Evolutionary conservation across 2,329 filamentous ascomycete genomes (phyloP).

Genomic region (Trichoderma brevicompactum): DNA sequence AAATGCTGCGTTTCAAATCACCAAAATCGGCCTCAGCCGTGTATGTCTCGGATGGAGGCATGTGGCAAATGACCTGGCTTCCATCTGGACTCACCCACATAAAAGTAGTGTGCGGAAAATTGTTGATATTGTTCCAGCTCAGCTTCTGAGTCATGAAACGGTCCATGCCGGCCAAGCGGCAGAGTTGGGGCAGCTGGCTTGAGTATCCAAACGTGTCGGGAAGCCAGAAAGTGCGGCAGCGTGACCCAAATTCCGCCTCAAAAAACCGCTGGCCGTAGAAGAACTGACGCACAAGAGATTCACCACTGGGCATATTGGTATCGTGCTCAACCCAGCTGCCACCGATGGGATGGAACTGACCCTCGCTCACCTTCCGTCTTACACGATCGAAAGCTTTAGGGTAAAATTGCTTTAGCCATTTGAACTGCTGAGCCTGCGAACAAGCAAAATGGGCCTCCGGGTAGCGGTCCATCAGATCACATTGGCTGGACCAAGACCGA

Average conservation of each 20-base stretch:
- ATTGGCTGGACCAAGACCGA: constrained; percentile 95
- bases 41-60: constrained; percentile 95
- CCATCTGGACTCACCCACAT: constrained; percentile 97
- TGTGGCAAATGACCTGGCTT: constrained; percentile 95
- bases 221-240: constrained; percentile 93
- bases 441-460: constrained; percentile 91
- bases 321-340: constrained; percentile 99
- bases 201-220: constrained; percentile 99
- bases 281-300: constrained; percentile 92
- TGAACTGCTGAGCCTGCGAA: constrained; percentile 96
- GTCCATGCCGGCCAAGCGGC: constrained; percentile 91
- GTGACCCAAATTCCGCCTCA: constrained; percentile 86
- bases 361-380: constrained; percentile 86
- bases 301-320: constrained; percentile 94
- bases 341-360: constrained; percentile 91
- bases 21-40: constrained; percentile 94
- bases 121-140: constrained; percentile 99
- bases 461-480: constrained; percentile 91
- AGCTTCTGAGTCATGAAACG: constrained; percentile 98
- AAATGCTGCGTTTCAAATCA: constrained; percentile 86
- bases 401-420: constrained; percentile 92
- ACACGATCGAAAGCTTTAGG: constrained; percentile 88
- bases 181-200: constrained; percentile 90
- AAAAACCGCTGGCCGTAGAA: constrained; percentile 95
- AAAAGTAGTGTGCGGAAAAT: constrained; percentile 97